Evolutionary conservation across 129 eudicot genomes (phyloP), one percentile per base, ranked within the genome.

Genomic region (Sambucus nigra): DNA sequence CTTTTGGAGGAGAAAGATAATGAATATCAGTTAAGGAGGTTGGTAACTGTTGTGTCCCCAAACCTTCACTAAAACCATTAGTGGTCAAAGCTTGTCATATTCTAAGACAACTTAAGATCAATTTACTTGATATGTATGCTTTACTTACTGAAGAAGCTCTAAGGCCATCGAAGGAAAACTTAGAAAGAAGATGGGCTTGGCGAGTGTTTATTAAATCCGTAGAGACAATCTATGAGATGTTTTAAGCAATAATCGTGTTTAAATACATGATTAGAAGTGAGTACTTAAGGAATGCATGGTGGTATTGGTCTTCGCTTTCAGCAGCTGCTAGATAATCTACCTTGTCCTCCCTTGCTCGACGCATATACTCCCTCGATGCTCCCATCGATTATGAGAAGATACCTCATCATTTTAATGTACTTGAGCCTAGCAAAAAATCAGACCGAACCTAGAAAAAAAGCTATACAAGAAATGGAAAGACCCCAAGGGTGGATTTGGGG

Each of bases 231-330:
- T 66, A 53, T 51, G 73, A 74, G 92, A 78, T 86, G 78, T 87
- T 75, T 21, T 84, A 75, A 71, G 91, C 92, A 7, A 63, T 75
- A 5, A 51, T 86, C 25, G 72, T 76, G 21, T 53, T 78, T 21
- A 92, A 86, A 55, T 92, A 86, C 61, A 74, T 71, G 81, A 86
- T 86, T 4, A 81, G 75, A 66, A 39, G 79, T 0, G 92, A 75
- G 47, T 69, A 75, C 63, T 52, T 86, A 7, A 75, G 35, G 39
- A 69, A 72, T 53, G 64, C 58, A 32, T 78, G 95, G 91, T 70
- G 80, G 80, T 69, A 66, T 62, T 86, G 95, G 92, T 81, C 92
- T 33, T 81, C 95, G 26, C 75, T 70, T 11, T 68, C 92, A 41
- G 80, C 86, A 0, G 95, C 92, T 5, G 87, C 84, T 18, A 77